phyloP scores from a whole-genome alignment of 768 basidiomycete genomes.

The Amyloporia xantha region DNA sequence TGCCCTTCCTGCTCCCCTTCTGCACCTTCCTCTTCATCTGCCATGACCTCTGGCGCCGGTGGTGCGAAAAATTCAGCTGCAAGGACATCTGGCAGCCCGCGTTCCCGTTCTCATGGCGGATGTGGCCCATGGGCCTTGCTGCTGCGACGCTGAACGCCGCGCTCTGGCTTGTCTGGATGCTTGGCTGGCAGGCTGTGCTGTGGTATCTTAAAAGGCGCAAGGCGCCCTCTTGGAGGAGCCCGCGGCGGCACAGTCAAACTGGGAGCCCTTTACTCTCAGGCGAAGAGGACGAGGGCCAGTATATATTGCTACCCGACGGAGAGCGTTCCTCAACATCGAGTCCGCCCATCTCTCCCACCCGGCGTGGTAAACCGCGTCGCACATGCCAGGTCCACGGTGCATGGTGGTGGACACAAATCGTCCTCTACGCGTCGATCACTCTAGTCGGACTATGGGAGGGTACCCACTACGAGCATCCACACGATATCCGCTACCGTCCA shows the following conservation, averaged over 20 bases:
- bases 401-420: constrained; percentile 4
- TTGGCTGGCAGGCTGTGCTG: not conserved
- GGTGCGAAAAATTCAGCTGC: not conserved
- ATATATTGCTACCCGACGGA: not conserved
- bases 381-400: not conserved
- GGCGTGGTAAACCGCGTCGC: not conserved
- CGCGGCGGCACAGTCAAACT: not conserved
- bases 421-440: constrained; percentile 3
- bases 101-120: not conserved
- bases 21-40: not conserved
- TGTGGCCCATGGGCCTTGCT: not conserved
- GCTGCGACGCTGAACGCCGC: not conserved
- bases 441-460: constrained; percentile 3
- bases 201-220: not conserved
- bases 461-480: constrained; percentile 20
- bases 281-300: not conserved
- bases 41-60: not conserved
- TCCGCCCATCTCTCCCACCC: not conserved
- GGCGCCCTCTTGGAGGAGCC: not conserved
- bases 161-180: constrained; percentile 1
- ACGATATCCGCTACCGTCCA: constrained; percentile 21
- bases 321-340: not conserved
- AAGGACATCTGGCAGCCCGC: constrained; percentile 1
- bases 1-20: constrained; percentile 1
- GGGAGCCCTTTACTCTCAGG: not conserved